phyloP scores from a whole-genome alignment of 2,329 filamentous ascomycete species.

The Xylaria sp. region DNA sequence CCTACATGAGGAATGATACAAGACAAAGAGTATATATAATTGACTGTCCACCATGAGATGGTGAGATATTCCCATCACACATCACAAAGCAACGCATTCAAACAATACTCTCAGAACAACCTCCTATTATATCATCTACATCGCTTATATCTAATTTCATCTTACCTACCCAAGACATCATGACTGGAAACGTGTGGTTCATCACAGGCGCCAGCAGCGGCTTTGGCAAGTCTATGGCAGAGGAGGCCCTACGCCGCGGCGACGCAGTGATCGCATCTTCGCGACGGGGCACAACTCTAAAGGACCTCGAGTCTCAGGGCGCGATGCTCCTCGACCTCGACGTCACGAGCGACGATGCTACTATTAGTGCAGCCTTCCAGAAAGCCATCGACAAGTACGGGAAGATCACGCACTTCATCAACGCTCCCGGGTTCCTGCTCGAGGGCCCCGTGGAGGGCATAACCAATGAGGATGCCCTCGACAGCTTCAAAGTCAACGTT shows the following conservation, averaged over 20 bases:
- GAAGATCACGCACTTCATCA: slow-evolving; percentile 61
- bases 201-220: slow-evolving; percentile 64
- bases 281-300: slow-evolving; percentile 54
- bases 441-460: slow-evolving; percentile 57
- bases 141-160: neutral
- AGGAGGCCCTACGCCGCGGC: slow-evolving; percentile 57
- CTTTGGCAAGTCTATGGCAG: slow-evolving; percentile 60
- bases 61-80: neutral
- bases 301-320: slow-evolving; percentile 56
- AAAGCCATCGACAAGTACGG: slow-evolving; percentile 50
- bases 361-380: slow-evolving; percentile 53
- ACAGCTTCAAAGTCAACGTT: slow-evolving; percentile 55
- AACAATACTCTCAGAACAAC: neutral
- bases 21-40: slow-evolving; percentile 23
- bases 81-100: slow-evolving; percentile 6
- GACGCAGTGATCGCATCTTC: slow-evolving; percentile 64
- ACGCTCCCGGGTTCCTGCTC: slow-evolving; percentile 59
- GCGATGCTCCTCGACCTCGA: slow-evolving; percentile 60
- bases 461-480: slow-evolving; percentile 47
- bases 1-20: neutral
- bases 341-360: slow-evolving; percentile 54
- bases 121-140: neutral
- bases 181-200: slow-evolving; percentile 59
- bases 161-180: slow-evolving; percentile 10
- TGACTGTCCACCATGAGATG: neutral